phyloP scores from a whole-genome alignment of 148 eudicot genomes.

The Vaccinium myrtillus region DNA sequence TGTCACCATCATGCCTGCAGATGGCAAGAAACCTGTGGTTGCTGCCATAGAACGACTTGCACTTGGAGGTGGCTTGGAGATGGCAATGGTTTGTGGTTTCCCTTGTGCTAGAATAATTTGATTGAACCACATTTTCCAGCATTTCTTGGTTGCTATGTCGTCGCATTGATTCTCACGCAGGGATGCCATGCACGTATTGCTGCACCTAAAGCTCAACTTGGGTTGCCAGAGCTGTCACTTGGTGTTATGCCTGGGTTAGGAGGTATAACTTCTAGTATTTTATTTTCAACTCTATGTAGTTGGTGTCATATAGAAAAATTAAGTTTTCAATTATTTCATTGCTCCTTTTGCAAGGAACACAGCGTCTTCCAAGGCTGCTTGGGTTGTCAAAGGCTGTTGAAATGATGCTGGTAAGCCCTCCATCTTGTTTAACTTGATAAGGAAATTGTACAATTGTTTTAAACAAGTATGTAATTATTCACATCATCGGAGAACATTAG shows the following conservation, averaged over 20 bases:
- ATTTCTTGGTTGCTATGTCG: background rate
- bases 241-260: slow-evolving; percentile 92
- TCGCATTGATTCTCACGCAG: slow-evolving; percentile 35
- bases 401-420: slow-evolving; percentile 72
- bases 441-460: background rate
- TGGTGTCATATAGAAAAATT: background rate
- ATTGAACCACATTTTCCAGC: background rate
- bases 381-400: slow-evolving; percentile 79
- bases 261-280: slow-evolving; percentile 36
- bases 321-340: background rate
- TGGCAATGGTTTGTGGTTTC: slow-evolving; percentile 70
- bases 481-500: background rate
- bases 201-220: slow-evolving; percentile 77
- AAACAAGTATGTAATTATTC: background rate
- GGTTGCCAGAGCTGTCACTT: slow-evolving; percentile 88
- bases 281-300: background rate
- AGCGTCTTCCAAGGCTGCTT: slow-evolving; percentile 91
- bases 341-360: slow-evolving; percentile 56
- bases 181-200: slow-evolving; percentile 88
- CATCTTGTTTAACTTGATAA: background rate
- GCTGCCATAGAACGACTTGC: slow-evolving; percentile 94
- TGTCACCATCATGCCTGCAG: slow-evolving; percentile 31
- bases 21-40: slow-evolving; percentile 79
- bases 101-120: background rate
- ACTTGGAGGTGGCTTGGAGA: slow-evolving; percentile 91